Conservation (phyloP, 2,329 filamentous ascomycete genomes). For the Colletotrichum sp. region DNA sequence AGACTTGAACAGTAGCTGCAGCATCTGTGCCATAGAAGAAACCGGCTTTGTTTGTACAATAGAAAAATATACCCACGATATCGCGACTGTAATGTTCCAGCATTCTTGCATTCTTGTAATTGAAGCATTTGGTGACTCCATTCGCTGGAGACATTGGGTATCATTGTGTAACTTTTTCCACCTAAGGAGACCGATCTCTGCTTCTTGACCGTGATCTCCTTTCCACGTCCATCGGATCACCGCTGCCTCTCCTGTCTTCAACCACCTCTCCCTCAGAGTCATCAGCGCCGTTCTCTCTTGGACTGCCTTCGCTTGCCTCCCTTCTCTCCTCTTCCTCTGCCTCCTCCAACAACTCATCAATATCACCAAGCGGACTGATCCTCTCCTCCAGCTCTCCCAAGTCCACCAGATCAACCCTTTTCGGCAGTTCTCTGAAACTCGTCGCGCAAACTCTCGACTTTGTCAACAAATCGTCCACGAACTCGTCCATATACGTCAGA, state of each 20-base stretch:
- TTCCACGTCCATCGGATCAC: constrained; percentile 42
- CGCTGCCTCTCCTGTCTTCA: constrained; percentile 24
- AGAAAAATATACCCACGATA: constrained; percentile 5
- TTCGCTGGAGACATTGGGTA: not conserved
- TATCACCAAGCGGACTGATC: constrained; percentile 80
- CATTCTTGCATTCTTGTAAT: not conserved
- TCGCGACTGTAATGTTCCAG: not conserved
- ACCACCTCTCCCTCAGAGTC: constrained; percentile 47
- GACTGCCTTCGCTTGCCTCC: constrained; percentile 32
- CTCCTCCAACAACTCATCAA: constrained; percentile 73
- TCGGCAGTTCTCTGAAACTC: constrained; percentile 89
- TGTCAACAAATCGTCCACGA: constrained; percentile 88
- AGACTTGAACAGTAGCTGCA: not conserved
- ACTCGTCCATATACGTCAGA: constrained; percentile 86
- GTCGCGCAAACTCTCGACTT: constrained; percentile 93
- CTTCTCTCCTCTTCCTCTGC: constrained; percentile 52
- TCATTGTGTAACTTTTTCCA: not conserved
- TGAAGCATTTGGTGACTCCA: not conserved
- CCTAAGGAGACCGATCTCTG: constrained; percentile 1
- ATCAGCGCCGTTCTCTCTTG: constrained; percentile 25
- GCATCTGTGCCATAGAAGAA: not conserved
- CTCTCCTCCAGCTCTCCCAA: constrained; percentile 85
- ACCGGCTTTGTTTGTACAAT: not conserved
- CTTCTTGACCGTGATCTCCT: constrained; percentile 19
- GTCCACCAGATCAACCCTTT: constrained; percentile 83